Percentiles rank a stretch among this genome's conserved stretches.
Conservation (phyloP, 2,329 filamentous ascomycete genomes). For the Fusarium armeniacum region DNA sequence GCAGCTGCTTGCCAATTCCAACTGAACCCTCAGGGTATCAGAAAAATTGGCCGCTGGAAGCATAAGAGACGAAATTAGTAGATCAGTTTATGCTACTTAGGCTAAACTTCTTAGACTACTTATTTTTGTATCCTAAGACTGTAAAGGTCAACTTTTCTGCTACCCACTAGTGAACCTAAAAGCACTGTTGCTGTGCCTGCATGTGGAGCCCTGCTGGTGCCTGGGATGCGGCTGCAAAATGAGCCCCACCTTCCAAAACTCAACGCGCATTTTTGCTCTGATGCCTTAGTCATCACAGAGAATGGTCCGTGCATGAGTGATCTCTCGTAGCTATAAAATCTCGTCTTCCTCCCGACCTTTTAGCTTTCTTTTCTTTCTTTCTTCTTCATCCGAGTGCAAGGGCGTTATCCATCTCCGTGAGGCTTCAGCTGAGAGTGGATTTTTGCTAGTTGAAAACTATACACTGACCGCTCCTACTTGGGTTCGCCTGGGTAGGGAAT, state of each 20-base stretch:
- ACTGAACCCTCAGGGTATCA: background rate
- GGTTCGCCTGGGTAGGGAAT: slow-evolving; percentile 77
- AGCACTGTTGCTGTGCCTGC: slow-evolving; percentile 12
- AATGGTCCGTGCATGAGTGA: slow-evolving; percentile 40
- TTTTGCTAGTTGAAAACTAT: slow-evolving; percentile 93
- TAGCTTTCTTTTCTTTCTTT: slow-evolving; percentile 60
- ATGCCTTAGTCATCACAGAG: slow-evolving; percentile 39
- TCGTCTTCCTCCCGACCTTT: slow-evolving; percentile 46
- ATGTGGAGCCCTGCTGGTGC: slow-evolving; percentile 33
- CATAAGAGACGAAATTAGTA: too few relatives aligned
- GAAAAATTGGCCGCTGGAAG: too few relatives aligned
- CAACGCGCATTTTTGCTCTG: slow-evolving; percentile 24
- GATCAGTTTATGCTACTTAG: too few relatives aligned
- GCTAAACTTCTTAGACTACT: too few relatives aligned
- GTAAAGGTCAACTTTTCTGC: too few relatives aligned
- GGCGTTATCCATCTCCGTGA: slow-evolving; percentile 73
- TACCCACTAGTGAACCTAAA: background rate
- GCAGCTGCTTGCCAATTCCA: background rate
- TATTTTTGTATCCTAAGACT: too few relatives aligned
- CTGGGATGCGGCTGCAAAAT: slow-evolving; percentile 33
- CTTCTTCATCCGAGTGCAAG: slow-evolving; percentile 72
- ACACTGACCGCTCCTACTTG: slow-evolving; percentile 77
- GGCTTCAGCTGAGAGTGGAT: slow-evolving; percentile 82
- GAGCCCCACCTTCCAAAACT: slow-evolving; percentile 27
- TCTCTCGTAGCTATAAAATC: slow-evolving; percentile 54